Evolutionary conservation across 2,329 filamentous ascomycete genomes (phyloP).

Genomic region (Tolypocladium tropicale): DNA sequence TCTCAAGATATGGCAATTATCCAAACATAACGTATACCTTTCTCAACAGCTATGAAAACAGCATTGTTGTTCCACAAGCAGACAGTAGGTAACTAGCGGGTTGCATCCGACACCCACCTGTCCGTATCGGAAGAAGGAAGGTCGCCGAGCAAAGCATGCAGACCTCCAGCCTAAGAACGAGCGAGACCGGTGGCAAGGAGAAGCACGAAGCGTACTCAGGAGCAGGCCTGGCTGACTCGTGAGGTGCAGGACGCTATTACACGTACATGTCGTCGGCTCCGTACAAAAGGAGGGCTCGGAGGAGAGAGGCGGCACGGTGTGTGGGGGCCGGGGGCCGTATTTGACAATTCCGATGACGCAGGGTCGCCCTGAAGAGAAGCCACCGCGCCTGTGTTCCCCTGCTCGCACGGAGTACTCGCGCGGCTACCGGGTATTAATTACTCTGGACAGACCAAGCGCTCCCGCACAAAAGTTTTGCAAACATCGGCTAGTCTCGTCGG

Average conservation of each 20-base stretch:
- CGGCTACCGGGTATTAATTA: neutral
- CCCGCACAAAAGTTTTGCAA: neutral
- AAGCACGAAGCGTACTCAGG: neutral
- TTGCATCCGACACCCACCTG: too few species aligned
- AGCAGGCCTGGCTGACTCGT: neutral
- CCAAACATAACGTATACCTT: too few species aligned
- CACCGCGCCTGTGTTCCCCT: too few species aligned
- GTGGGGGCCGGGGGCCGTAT: too few species aligned
- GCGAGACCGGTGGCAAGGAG: neutral
- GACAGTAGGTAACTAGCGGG: too few species aligned
- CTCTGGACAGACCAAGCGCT: neutral
- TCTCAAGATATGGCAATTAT: too few species aligned
- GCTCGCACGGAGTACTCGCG: too few species aligned
- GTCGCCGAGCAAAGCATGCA: neutral
- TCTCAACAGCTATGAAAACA: too few species aligned
- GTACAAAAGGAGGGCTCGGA: neutral
- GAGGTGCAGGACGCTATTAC: neutral
- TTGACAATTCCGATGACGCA: neutral
- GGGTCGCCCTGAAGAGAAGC: neutral
- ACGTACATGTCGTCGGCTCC: too few species aligned
- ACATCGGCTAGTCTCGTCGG: neutral
- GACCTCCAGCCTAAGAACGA: neutral
- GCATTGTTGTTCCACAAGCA: too few species aligned
- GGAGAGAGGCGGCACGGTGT: neutral
- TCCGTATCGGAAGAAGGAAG: too few species aligned